These are phyloP conservation scores for Sarcodon sp. DNA, from an alignment of 768 basidiomycete genomes.

Conservation along the genomic window DNA sequence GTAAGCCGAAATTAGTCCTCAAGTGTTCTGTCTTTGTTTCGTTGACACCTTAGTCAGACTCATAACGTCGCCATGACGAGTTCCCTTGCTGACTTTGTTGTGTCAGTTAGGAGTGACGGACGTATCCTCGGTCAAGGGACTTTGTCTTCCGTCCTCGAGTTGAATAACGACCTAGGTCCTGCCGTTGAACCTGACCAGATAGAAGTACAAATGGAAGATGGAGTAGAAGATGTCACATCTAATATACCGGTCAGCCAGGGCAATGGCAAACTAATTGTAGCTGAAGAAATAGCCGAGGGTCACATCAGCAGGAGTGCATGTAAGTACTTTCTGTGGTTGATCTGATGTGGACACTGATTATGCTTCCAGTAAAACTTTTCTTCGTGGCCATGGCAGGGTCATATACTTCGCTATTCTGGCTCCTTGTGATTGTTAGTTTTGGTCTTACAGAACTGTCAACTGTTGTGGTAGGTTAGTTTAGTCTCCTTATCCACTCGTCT, in stretches of 20 bases:
- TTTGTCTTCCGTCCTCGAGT: conserved; percentile 29
- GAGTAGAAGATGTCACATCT: conserved; percentile 8
- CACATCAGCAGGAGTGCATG: conserved; percentile 22
- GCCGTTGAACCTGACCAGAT: conserved; percentile 12
- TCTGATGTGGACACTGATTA: background rate
- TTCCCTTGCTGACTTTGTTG: conserved; percentile 39
- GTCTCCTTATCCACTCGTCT: background rate
- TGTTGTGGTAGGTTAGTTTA: too few relatives aligned
- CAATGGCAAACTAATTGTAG: conserved; percentile 20
- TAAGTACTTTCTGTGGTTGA: conserved; percentile 7
- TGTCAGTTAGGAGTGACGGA: conserved; percentile 42
- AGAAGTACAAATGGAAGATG: conserved; percentile 10
- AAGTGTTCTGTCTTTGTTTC: background rate
- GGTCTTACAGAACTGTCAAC: background rate
- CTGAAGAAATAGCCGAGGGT: conserved; percentile 23
- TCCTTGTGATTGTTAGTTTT: conserved; percentile 1
- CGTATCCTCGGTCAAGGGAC: conserved; percentile 33
- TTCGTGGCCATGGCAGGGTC: conserved; percentile 14
- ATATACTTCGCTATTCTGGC: conserved; percentile 15
- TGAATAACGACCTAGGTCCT: conserved; percentile 21
- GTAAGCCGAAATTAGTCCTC: conserved; percentile 14
- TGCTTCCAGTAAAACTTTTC: conserved; percentile 16
- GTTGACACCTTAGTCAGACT: conserved; percentile 16
- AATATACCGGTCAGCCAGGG: conserved; percentile 5
- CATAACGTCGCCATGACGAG: conserved; percentile 37